A percentile compares a stretch with the other conserved stretches of the same genome.
Evolutionary conservation across 2,329 filamentous ascomycete genomes (phyloP).

Genomic region (Pseudopyricularia javanii): DNA sequence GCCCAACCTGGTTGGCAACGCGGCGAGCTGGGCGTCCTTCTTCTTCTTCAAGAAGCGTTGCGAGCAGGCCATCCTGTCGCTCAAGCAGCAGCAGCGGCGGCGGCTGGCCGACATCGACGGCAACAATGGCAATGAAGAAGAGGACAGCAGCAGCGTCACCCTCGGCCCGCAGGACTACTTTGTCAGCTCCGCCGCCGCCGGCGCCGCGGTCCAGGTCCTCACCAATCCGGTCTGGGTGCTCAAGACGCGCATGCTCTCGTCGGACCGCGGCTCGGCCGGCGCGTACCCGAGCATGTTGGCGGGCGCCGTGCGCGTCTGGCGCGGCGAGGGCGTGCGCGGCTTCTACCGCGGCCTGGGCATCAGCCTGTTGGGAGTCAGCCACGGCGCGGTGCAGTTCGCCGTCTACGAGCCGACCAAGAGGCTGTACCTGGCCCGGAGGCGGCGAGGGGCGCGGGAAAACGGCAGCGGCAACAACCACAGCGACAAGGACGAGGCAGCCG

Average conservation of each 20-base stretch:
- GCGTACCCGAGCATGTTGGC: constrained; percentile 71
- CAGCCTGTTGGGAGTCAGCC: constrained; percentile 73
- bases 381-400: constrained; percentile 91
- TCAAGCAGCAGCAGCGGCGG: constrained; percentile 11
- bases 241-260: constrained; percentile 93
- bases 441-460: constrained; percentile 2
- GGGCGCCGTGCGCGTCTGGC: constrained; percentile 55
- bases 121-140: too few species aligned
- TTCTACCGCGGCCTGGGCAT: constrained; percentile 84
- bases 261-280: constrained; percentile 58
- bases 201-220: constrained; percentile 63
- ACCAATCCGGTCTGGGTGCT: constrained; percentile 98
- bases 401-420: constrained; percentile 68
- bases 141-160: not conserved
- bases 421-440: constrained; percentile 37
- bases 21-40: constrained; percentile 81
- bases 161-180: constrained; percentile 55
- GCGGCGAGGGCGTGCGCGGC: constrained; percentile 60
- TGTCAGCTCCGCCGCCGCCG: constrained; percentile 56
- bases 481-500: constrained; percentile 9
- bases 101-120: too few species aligned
- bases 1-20: constrained; percentile 85
- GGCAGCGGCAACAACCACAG: constrained; percentile 11
- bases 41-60: constrained; percentile 62
- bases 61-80: constrained; percentile 31